Evolutionary conservation across 179 eudicot genomes (phyloP).

Genomic region (Sideroxylon spinosum): DNA sequence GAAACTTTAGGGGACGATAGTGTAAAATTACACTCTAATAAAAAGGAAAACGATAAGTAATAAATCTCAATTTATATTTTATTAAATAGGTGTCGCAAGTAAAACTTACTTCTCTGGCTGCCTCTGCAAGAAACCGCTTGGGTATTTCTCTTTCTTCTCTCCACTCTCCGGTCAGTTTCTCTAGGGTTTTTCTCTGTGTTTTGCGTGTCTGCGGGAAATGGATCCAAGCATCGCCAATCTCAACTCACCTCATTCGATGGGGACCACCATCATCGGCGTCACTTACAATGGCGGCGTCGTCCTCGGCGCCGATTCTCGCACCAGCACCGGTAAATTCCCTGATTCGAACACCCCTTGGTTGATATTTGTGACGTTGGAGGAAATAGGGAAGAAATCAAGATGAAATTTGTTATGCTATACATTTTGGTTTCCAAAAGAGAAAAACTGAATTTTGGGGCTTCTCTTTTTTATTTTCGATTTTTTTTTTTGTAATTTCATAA

Average conservation of each 20-base stretch:
- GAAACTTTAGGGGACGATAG: too few species aligned
- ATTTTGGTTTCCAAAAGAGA: not conserved
- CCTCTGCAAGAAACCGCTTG: too few species aligned
- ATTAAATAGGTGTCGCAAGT: too few species aligned
- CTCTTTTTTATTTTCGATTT: not conserved
- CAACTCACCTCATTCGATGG: conserved; percentile 66
- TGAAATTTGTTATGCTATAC: not conserved
- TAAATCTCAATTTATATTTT: too few species aligned
- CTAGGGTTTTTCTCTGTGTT: too few species aligned
- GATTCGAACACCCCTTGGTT: not conserved
- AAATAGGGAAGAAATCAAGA: not conserved
- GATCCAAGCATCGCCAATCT: conserved; percentile 27
- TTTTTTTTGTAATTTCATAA: not conserved
- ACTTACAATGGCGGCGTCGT: conserved; percentile 91
- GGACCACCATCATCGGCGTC: conserved; percentile 95
- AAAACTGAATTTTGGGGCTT: not conserved
- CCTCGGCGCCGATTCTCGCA: conserved; percentile 96
- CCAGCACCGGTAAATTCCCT: conserved; percentile 71
- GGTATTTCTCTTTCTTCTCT: too few species aligned
- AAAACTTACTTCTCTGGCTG: too few species aligned
- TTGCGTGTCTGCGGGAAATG: too few species aligned
- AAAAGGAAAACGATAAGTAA: too few species aligned
- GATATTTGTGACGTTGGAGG: not conserved
- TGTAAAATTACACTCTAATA: too few species aligned
- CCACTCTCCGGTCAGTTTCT: too few species aligned